Evolutionary conservation across 805 yeast genomes (phyloP), one percentile per base, ranked within the genome.

Genomic region (Scheffersomyces amazonensis): DNA sequence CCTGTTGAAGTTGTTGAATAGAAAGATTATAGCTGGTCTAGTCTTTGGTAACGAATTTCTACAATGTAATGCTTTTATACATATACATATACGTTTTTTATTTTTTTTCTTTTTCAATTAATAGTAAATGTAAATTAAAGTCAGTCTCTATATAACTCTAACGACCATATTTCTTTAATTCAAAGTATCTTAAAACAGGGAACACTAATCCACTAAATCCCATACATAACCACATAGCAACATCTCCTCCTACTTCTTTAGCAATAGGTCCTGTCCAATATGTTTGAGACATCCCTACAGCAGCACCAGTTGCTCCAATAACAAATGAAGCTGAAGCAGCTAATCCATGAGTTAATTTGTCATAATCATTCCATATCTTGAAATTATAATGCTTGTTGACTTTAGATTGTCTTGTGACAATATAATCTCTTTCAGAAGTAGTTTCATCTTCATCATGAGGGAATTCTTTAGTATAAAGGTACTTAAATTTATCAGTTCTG

Each of bases 211-310:
- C 83, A 3, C 88, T 67, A 48, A 88, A 78, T 0, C 80, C 93
- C 76, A 84, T 76, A 11, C 84, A 69, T 25, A 87, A 57, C 80
- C 90, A 85, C 76, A 83, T 80, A 17, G 93, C 96, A 29, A 88
- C 56, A 56, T 88, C 96, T 16, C 95, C 66, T 2, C 66, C 95
- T 12, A 84, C 64, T 4, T 66, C 50, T 20, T 58, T 59, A 10
- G 95, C 95, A 9, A 87, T 48, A 0, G 87, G 87, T 0, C 96
- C 96, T 5, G 75, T 68, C 72, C 83, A 88, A 60, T 88, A 88
- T 5, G 80, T 84, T 58, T 88, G 96, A 18, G 85, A 73, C 96
- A 88, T 88, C 5, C 96, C 95, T 16, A 87, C 64, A 2, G 84
- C 87, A 0, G 87, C 95, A 33, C 95, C 96, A 0, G 78, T 84